Evolutionary conservation across 306 rosid species (phyloP), one percentile per base, ranked within the genome.

Genomic region (Castanopsis chinensis): DNA sequence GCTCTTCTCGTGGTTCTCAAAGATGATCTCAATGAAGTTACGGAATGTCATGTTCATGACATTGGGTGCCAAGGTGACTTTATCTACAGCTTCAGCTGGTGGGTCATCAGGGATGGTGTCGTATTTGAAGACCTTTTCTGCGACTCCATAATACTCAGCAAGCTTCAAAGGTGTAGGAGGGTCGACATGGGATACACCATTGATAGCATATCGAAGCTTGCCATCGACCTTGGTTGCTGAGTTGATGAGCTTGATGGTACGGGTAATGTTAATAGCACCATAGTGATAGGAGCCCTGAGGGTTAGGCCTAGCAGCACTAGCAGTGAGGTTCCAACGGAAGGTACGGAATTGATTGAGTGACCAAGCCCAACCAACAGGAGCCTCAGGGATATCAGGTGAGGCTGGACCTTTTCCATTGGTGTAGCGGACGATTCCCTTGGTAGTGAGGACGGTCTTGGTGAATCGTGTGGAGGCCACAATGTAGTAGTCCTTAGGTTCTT

Each of bases 281-380:
- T 94, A 94, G 52, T 91, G 92, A 84, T 83, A 94, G 0, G 97
- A 92, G 2, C 98, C 98, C 25, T 94, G 98, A 23, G 98, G 97
- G 58, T 94, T 94, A 8, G 97, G 98, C 74, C 97, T 90, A 0
- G 98, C 98, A n/a, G 98, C 98, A 43, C 92, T 89, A 3, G 98
- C 87, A 0, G 98, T 92, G 1, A 94, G 87, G 80, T 94, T 94
- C 98, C 97, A 94, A 0, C 92, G 90, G 65, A 91, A 92, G 1
- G 98, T 80, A 4, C 93, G 89, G 51, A 88, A 94, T 55, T 94
- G 98, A 49, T 94, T 92, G 11, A 94, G 90, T 23, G 97, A 94
- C 98, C 97, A 92, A 1, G 95, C 97, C 97, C 97, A 91, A 7
- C 99, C 99, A 1, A 70, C 85, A 0, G 97, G 99, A 3, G 91